These are phyloP conservation scores for Cerioporus squamosus DNA, from an alignment of 1,284 basidiomycete genomes.

Conservation along the genomic window DNA sequence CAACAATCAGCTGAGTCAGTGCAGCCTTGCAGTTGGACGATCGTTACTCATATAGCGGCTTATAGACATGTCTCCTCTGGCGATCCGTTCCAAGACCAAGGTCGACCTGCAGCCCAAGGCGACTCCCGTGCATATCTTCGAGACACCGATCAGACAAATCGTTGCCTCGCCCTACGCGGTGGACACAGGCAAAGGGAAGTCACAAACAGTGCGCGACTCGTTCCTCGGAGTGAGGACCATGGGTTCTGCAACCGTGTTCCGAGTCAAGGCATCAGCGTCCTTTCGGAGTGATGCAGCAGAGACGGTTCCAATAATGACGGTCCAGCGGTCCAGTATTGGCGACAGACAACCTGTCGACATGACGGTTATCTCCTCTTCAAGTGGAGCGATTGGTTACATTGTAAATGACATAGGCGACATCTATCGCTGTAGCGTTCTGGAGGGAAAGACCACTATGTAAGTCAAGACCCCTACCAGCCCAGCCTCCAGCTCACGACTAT, in stretches of 20 bases:
- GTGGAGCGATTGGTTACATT: slow-evolving; percentile 30
- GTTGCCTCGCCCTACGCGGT: slow-evolving; percentile 14
- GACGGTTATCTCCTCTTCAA: slow-evolving; percentile 11
- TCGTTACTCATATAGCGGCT: neutral
- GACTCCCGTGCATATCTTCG: slow-evolving; percentile 47
- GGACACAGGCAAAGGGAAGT: slow-evolving; percentile 6
- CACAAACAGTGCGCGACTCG: slow-evolving; percentile 10
- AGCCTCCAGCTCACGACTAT: neutral
- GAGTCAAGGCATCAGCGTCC: slow-evolving; percentile 10
- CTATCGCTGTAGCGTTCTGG: slow-evolving; percentile 37
- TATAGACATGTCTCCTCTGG: slow-evolving; percentile 56
- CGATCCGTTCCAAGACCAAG: slow-evolving; percentile 30
- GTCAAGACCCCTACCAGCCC: neutral
- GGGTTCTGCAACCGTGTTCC: slow-evolving; percentile 18
- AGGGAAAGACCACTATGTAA: slow-evolving; percentile 19
- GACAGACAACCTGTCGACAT: slow-evolving; percentile 48
- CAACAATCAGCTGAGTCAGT: slow-evolving; percentile 62
- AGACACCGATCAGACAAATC: slow-evolving; percentile 49
- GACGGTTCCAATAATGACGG: slow-evolving; percentile 26
- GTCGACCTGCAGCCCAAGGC: slow-evolving; percentile 47
- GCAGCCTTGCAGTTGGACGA: neutral
- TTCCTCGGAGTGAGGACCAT: slow-evolving; percentile 28
- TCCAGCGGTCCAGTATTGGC: slow-evolving; percentile 46
- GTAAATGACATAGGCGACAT: slow-evolving; percentile 53
- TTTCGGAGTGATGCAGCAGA: slow-evolving; percentile 4